These are phyloP conservation scores for Candida albicans DNA, from an alignment of 1,139 yeast species.

Conservation along the genomic window DNA sequence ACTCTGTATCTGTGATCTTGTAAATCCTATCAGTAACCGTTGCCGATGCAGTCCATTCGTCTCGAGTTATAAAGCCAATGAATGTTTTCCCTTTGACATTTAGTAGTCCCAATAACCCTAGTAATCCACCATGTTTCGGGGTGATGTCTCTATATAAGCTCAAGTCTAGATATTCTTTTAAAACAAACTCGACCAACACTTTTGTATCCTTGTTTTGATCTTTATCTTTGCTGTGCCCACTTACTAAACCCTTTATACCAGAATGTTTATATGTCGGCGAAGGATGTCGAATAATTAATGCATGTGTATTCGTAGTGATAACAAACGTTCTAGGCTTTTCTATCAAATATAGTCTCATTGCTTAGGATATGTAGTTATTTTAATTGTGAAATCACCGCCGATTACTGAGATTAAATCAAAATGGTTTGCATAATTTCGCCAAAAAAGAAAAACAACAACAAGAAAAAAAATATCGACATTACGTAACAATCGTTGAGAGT, in stretches of 20 bases:
- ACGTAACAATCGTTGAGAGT: no score
- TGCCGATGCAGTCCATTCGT: conserved; percentile 61
- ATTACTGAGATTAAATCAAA: no score
- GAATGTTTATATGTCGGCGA: conserved; percentile 26
- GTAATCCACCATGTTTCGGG: conserved; percentile 30
- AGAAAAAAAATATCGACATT: no score
- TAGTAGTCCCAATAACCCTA: conserved; percentile 63
- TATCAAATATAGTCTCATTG: conserved; percentile 53
- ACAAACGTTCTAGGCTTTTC: conserved; percentile 57
- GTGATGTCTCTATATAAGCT: conserved; percentile 43
- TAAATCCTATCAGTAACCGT: conserved; percentile 53
- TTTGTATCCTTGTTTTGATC: conserved; percentile 20
- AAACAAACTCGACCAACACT: conserved; percentile 53
- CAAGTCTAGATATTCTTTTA: conserved; percentile 36
- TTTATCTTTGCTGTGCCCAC: conserved; percentile 8
- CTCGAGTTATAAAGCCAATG: conserved; percentile 57
- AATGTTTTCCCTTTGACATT: conserved; percentile 54
- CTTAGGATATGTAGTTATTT: background rate
- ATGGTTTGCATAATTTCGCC: no score
- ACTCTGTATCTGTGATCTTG: conserved; percentile 57
- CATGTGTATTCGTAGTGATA: conserved; percentile 47
- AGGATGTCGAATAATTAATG: conserved; percentile 52
- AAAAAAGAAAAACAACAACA: no score
- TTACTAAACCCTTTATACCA: conserved; percentile 11
- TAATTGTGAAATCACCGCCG: no score